Base-by-base conservation (phyloP, 2,329 filamentous ascomycete genomes). In the Penicillium italicum region DNA sequence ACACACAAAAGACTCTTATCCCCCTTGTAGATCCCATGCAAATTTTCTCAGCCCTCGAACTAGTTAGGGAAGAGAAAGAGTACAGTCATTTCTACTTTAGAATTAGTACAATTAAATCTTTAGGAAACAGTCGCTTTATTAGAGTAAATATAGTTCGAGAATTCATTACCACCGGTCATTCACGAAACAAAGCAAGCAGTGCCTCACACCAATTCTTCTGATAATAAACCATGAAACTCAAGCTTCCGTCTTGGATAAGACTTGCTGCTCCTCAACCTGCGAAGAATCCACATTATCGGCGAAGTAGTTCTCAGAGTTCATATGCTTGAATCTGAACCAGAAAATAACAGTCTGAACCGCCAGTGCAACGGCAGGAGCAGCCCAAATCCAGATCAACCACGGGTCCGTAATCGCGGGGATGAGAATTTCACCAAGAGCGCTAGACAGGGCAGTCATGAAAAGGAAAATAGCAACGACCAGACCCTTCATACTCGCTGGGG, bases 281-380 rank as follows among this genome's bases (percentile, higher is more conserved):
- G 16, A 11, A 28, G 22, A 7, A 18, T n/a, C 22, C 10, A 42
- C 9, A 12, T 26, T 18, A n/a, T 24, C 22, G 9, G 40, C 40
- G 3, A 42, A 42, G 40, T 42, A 42, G 24, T 42, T 42, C 40
- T 42, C 40, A n/a, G 40, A 28, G 14, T 42, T 42, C 40, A 42
- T 18, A 18, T 42, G 40, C 16, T 68, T 73, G 61, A 81, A 80
- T 22, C 73, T 66, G 66, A 73, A 77, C 67, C 72, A 79, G 65
- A 83, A 82, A 50, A 81, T 63, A 28, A 78, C 62, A 0, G 77
- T 80, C 63, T 82, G 76, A 4, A 77, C 66, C 28, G 72, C 74
- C 2, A 81, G 73, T 5, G 76, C 79, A 41, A 82, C 79, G 2
- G 77, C 76, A 4, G 79, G 78, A 22, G 76, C 80, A 5, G 69